Percentiles rank a stretch among this genome's conserved stretches.
phyloP scores from a whole-genome alignment of 2,329 filamentous ascomycete species.

The Aspergillus aculeatinus region DNA sequence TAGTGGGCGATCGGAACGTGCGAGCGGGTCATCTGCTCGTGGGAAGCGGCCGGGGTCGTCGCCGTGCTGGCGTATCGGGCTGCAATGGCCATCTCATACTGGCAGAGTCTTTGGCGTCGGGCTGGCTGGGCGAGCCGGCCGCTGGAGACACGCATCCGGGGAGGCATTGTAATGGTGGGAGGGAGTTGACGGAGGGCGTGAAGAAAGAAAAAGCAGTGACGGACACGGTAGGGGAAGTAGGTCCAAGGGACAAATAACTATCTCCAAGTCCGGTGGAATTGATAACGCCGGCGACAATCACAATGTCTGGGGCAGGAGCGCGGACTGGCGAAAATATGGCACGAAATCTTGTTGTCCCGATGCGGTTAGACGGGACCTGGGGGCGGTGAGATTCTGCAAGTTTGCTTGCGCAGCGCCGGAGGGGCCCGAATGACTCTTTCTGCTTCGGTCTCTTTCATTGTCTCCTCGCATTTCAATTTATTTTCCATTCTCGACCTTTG shows the following conservation, averaged over 20 bases:
- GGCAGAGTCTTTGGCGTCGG: conserved; percentile 39
- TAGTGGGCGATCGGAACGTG: conserved; percentile 50
- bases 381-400: conserved; percentile 27
- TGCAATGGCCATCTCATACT: conserved; percentile 41
- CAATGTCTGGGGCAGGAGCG: conserved; percentile 2
- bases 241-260: background rate
- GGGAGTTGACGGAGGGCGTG: conserved; percentile 10
- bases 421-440: conserved; percentile 12
- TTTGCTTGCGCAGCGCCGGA: conserved; percentile 8
- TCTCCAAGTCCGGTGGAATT: conserved; percentile 3
- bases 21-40: conserved; percentile 49
- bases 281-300: conserved; percentile 10
- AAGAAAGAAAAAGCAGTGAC: background rate
- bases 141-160: conserved; percentile 49
- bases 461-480: background rate
- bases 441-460: background rate
- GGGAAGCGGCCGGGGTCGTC: conserved; percentile 53
- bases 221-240: background rate
- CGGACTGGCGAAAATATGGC: conserved; percentile 18
- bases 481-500: background rate
- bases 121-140: conserved; percentile 35
- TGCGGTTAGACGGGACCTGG: conserved; percentile 10
- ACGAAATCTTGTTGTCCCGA: conserved; percentile 19
- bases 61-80: conserved; percentile 41
- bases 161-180: conserved; percentile 49